Conservation (phyloP, 192 early-diverging fungal species). For the Phlyctochytrium bullatum region DNA sequence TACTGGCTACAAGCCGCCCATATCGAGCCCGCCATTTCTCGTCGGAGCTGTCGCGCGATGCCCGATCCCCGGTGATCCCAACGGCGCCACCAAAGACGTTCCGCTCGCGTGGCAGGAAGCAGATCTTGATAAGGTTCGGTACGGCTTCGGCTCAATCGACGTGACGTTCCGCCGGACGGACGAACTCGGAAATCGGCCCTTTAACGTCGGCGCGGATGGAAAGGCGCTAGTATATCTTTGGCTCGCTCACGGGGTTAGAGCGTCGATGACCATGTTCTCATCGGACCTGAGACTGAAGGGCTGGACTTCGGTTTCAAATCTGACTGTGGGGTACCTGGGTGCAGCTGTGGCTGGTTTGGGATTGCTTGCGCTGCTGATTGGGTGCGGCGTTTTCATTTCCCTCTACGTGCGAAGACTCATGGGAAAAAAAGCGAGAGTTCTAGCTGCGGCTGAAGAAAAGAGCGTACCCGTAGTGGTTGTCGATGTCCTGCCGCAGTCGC, state of each 20-base stretch:
- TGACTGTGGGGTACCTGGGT: neutral
- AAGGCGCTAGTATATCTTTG: constrained; percentile 1
- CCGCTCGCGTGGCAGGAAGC: neutral
- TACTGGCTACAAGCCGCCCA: neutral
- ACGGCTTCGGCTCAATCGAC: neutral
- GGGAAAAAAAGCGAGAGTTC: too few relatives aligned
- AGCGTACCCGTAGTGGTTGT: too few relatives aligned
- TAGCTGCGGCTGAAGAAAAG: too few relatives aligned
- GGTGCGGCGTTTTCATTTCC: too few relatives aligned
- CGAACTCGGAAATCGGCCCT: neutral
- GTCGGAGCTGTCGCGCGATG: neutral
- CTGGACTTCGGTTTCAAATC: neutral
- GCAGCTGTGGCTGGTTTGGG: neutral
- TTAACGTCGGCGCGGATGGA: neutral
- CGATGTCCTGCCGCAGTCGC: too few relatives aligned
- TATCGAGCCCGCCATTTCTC: neutral
- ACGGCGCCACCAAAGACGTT: neutral
- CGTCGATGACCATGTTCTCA: constrained; percentile 7
- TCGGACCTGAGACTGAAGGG: neutral
- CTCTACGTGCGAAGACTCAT: too few relatives aligned
- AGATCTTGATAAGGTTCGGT: neutral
- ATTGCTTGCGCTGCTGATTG: neutral
- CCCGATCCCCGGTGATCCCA: neutral
- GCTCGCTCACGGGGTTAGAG: constrained; percentile 2
- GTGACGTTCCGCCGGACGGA: neutral